phyloP scores from a whole-genome alignment of 78 protist species.

The Cavenderia fasciculata region DNA sequence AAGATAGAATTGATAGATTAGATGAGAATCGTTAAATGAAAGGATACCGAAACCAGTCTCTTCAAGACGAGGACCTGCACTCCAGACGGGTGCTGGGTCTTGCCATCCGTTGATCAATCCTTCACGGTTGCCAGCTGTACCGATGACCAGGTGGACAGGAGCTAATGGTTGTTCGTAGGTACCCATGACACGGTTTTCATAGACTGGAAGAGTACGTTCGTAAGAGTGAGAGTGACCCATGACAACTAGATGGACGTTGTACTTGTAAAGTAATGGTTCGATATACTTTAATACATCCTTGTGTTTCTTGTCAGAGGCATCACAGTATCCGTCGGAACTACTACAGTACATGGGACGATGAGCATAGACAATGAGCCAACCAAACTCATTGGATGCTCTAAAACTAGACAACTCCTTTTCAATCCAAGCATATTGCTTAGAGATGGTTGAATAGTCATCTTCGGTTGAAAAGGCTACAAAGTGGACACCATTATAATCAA shows the following conservation, averaged over 20 bases:
- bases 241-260: conserved; percentile 13
- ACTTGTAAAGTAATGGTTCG: neutral
- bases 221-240: conserved; percentile 15
- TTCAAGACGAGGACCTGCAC: neutral
- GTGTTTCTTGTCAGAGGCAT: neutral
- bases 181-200: neutral
- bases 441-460: neutral
- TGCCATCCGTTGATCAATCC: neutral
- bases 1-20: no score
- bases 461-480: conserved; percentile 22
- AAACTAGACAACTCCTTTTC: neutral
- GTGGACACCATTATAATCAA: conserved; percentile 8
- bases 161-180: neutral
- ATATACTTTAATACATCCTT: neutral
- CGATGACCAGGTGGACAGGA: conserved; percentile 18
- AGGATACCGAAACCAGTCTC: conserved; percentile 58
- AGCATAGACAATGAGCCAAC: conserved; percentile 26
- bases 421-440: conserved; percentile 8
- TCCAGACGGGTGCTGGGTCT: conserved; percentile 10
- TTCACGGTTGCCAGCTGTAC: conserved; percentile 25
- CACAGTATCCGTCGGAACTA: neutral
- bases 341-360: conserved; percentile 41
- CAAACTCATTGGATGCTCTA: neutral
- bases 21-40: no score
- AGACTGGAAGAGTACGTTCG: conserved; percentile 26